phyloP scores from a whole-genome alignment of 2,329 filamentous ascomycete species.

The Colletotrichum caudatum region DNA sequence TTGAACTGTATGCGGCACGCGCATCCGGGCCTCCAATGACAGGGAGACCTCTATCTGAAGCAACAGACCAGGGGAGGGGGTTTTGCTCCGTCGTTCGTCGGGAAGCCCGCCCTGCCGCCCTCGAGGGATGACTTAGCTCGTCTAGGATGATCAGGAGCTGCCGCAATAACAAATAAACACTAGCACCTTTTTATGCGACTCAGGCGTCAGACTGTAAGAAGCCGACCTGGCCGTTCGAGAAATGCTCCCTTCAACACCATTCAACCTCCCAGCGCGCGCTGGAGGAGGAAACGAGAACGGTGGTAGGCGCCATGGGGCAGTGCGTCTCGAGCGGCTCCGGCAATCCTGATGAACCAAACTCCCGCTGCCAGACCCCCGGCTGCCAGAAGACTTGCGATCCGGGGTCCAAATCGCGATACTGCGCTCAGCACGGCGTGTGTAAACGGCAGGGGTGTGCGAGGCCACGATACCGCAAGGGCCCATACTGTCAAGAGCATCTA shows the following conservation, averaged over 20 bases:
- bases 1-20: not conserved
- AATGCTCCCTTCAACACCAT: constrained; percentile 30
- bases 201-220: constrained; percentile 11
- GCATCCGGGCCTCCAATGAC: constrained; percentile 4
- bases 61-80: constrained; percentile 15
- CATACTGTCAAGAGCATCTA: constrained; percentile 39
- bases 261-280: constrained; percentile 33
- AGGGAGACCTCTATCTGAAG: constrained; percentile 4
- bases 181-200: constrained; percentile 24
- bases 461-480: constrained; percentile 31
- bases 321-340: constrained; percentile 31
- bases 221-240: constrained; percentile 24
- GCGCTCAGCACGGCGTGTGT: constrained; percentile 33
- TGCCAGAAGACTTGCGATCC: constrained; percentile 29
- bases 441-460: constrained; percentile 35
- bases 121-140: constrained; percentile 20
- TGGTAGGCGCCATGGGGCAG: constrained; percentile 37
- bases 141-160: constrained; percentile 24
- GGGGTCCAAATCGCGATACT: constrained; percentile 32
- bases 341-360: constrained; percentile 3
- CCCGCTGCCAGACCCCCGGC: constrained; percentile 33
- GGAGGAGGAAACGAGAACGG: constrained; percentile 34
- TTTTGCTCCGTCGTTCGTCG: constrained; percentile 16
- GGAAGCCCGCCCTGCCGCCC: constrained; percentile 8
- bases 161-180: constrained; percentile 26